Percentiles rank a stretch among this genome's conserved stretches.
These are phyloP conservation scores for Centaurea solstitialis DNA, from an alignment of 129 eudicot species.

Conservation along the genomic window DNA sequence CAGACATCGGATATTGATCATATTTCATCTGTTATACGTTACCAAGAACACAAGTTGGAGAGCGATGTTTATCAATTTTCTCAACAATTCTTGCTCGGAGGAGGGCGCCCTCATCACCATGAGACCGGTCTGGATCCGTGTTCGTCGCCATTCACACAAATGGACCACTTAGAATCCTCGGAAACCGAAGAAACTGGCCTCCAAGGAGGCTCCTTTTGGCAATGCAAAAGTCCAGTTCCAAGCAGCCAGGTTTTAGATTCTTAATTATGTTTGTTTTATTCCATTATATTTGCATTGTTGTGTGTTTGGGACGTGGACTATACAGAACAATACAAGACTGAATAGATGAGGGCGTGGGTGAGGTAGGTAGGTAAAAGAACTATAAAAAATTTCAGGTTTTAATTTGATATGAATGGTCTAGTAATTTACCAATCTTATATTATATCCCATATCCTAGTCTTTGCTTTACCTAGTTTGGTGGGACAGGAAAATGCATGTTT, in stretches of 20 bases:
- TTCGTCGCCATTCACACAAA: slow-evolving; percentile 41
- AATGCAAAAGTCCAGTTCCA: slow-evolving; percentile 47
- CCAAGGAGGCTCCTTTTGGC: slow-evolving; percentile 70
- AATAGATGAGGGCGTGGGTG: neutral
- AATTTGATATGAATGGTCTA: no score
- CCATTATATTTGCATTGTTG: neutral
- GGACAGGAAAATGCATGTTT: neutral
- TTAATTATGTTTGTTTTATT: slow-evolving; percentile 12
- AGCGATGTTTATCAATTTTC: slow-evolving; percentile 26
- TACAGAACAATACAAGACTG: neutral
- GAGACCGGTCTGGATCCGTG: slow-evolving; percentile 40
- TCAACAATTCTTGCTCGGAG: slow-evolving; percentile 29
- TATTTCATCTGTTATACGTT: slow-evolving; percentile 22
- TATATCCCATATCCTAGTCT: neutral
- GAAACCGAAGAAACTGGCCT: slow-evolving; percentile 34
- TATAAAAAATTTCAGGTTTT: no score
- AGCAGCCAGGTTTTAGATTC: slow-evolving; percentile 58
- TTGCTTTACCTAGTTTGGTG: neutral
- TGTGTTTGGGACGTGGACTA: neutral
- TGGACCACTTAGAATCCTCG: slow-evolving; percentile 44
- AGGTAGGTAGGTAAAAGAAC: neutral
- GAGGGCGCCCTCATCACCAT: slow-evolving; percentile 24
- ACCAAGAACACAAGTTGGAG: slow-evolving; percentile 41
- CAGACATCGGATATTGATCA: slow-evolving; percentile 41
- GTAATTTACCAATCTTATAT: neutral